Conservation (phyloP, 2,329 filamentous ascomycete genomes). For the Penicillium sp. region DNA sequence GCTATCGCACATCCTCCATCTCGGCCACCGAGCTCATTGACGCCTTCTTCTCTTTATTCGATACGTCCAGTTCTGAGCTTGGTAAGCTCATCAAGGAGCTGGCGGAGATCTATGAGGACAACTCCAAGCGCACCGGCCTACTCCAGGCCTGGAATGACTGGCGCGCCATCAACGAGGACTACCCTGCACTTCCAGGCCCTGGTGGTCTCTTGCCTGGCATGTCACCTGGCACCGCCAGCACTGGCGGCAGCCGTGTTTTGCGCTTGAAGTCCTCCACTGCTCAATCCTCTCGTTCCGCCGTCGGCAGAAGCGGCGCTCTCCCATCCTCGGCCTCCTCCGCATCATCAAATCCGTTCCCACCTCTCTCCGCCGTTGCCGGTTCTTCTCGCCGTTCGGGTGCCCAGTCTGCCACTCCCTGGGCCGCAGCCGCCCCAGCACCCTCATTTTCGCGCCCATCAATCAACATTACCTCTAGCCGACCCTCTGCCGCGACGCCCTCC, state of each 20-base stretch:
- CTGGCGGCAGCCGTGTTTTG: constrained; percentile 57
- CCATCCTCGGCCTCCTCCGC: constrained; percentile 38
- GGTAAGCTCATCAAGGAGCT: constrained; percentile 88
- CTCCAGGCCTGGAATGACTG: constrained; percentile 90
- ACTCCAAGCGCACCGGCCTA: constrained; percentile 65
- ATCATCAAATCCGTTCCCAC: constrained; percentile 46
- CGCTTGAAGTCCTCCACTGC: constrained; percentile 66
- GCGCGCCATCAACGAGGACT: constrained; percentile 94
- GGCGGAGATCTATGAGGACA: constrained; percentile 85
- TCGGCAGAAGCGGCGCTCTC: constrained; percentile 55
- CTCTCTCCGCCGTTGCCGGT: constrained; percentile 32
- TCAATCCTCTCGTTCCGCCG: constrained; percentile 60
- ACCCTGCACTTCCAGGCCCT: constrained; percentile 77
- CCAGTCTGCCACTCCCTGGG: constrained; percentile 24
- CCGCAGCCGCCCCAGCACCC: constrained; percentile 21
- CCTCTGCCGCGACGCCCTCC: constrained; percentile 26
- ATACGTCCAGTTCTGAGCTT: constrained; percentile 72
- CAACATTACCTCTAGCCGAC: constrained; percentile 24
- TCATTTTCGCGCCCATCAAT: constrained; percentile 21
- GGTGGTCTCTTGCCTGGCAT: constrained; percentile 61
- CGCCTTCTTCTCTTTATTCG: constrained; percentile 79
- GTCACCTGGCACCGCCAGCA: constrained; percentile 43
- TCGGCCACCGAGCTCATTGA: constrained; percentile 76
- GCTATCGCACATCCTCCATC: constrained; percentile 66
- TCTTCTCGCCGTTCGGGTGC: constrained; percentile 19